Conservation (phyloP, 1,284 basidiomycete species). For the Microbotryum lychnidis-dioicae region DNA sequence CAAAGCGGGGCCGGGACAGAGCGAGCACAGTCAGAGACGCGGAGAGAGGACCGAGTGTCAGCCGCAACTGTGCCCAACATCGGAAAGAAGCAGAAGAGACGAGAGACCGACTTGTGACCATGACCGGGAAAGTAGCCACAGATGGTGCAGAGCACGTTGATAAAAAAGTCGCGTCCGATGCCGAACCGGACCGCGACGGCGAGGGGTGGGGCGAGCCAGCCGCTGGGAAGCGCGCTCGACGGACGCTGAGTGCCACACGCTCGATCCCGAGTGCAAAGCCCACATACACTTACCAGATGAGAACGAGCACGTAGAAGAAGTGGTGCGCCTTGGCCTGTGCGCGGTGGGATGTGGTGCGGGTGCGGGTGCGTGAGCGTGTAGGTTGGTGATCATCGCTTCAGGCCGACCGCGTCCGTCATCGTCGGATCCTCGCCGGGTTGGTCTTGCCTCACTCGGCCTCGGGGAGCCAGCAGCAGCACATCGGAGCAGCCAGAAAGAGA, state of each 20-base stretch:
- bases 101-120: slow-evolving; percentile 40
- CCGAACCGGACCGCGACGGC: slow-evolving; percentile 93
- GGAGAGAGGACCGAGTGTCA: background rate
- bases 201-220: slow-evolving; percentile 31
- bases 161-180: slow-evolving; percentile 81
- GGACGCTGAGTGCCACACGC: background rate
- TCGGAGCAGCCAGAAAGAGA: no score
- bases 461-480: no score
- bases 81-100: background rate
- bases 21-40: no score
- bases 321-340: slow-evolving; percentile 50
- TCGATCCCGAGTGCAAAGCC: background rate
- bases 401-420: no score
- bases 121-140: slow-evolving; percentile 76
- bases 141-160: slow-evolving; percentile 81
- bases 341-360: no score
- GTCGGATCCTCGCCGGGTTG: no score
- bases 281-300: slow-evolving; percentile 57
- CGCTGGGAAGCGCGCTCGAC: slow-evolving; percentile 4
- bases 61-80: no score
- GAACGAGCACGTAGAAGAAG: slow-evolving; percentile 71
- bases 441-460: no score
- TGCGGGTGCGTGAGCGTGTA: no score
- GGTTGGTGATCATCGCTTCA: no score
- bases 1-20: no score